Conservation (phyloP, 306 rosid species). For the Citrullus colocynthis region DNA sequence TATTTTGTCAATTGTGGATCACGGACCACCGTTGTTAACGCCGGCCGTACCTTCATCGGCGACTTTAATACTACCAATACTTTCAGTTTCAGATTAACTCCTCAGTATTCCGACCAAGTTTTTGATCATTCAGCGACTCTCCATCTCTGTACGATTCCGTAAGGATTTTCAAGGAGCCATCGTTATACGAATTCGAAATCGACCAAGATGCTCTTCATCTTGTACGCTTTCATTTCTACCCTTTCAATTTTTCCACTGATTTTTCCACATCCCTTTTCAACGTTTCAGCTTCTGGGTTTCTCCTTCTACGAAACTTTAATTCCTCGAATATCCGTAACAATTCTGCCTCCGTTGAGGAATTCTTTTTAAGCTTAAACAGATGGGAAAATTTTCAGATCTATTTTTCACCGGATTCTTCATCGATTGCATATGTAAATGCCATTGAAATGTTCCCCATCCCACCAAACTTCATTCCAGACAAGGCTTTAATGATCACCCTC, state of each 20-base stretch:
- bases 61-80: conserved; percentile 11
- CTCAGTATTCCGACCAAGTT: not conserved
- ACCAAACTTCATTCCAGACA: not conserved
- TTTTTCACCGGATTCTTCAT: conserved; percentile 19
- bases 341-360: conserved; percentile 19
- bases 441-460: conserved; percentile 33
- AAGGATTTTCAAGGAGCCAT: conserved; percentile 15
- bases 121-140: not conserved
- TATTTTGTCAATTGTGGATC: not conserved
- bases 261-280: conserved; percentile 20
- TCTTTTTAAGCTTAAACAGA: conserved; percentile 1
- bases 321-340: not conserved
- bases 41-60: conserved; percentile 17
- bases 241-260: conserved; percentile 17
- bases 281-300: conserved; percentile 21
- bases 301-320: conserved; percentile 21
- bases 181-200: conserved; percentile 16
- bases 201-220: conserved; percentile 3
- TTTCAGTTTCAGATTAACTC: not conserved
- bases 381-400: conserved; percentile 5
- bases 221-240: conserved; percentile 37
- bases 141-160: conserved; percentile 15
- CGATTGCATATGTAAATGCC: conserved; percentile 43
- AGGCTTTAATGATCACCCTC: not conserved
- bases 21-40: not conserved